Evolutionary conservation across 2,329 filamentous ascomycete species (phyloP), one percentile per base, ranked within the genome.

Genomic region (Neophaeococcomyces aloes): DNA sequence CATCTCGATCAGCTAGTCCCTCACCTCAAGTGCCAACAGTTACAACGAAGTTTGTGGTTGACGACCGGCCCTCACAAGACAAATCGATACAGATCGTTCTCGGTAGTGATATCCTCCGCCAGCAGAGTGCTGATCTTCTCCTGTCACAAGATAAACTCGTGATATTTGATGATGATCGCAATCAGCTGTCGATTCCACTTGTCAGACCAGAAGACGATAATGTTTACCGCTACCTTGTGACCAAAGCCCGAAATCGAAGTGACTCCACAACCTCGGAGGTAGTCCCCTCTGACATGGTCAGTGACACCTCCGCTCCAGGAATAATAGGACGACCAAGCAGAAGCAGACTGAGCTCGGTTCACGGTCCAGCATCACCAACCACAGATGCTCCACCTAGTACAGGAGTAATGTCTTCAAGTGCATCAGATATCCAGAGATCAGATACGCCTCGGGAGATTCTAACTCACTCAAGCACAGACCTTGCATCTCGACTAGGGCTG

Each of bases 81-180:
- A 75, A 74, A 30, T 67, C 71, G 7, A 85, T 96, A 45, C 83
- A 87, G 52, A 82, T 95, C 40, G 87, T 94, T 59, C 71, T 98
- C 46, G 89, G 91, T 30, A 94, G 86, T 57, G 89, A 96, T 62
- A 76, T 86, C 11, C 70, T 98, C 45, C 78, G 88, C 49, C 74
- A 82, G 7, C 86, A 94, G 58, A 94, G 84, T 52, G 89, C 86
- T 18, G 91, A 96, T 60, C 74, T 98, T 8, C 67, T 96, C 17
- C 86, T 98, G 56, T 96, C 91, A 0, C 85, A 88, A 52, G 94
- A 94, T 57, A 82, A 83, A 51, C 78, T 98, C 69, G 83, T 83
- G 0, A 70, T 96, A 21, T 88, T 87, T 53, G 86, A 93, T 54
- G 83, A 86, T 57, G 86, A 94, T 46, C 76, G 83, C 35, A 86